A percentile compares a stretch with the other conserved stretches of the same genome.
These are phyloP conservation scores for Dactylis glomerata DNA, from an alignment of 176 grass and related monocot genomes.

Conservation along the genomic window DNA sequence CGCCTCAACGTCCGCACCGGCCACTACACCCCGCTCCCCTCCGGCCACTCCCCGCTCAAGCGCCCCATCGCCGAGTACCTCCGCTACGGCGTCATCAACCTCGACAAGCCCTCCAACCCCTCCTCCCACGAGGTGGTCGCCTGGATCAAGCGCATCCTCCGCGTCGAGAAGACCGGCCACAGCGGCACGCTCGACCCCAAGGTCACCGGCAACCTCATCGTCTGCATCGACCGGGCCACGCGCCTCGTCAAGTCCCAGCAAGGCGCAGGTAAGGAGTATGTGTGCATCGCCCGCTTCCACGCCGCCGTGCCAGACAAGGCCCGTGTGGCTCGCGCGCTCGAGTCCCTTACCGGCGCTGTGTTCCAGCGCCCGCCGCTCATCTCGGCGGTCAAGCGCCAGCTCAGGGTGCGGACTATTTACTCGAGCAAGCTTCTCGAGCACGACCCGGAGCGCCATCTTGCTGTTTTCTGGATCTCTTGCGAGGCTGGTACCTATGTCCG, in stretches of 20 bases:
- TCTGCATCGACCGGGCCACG: slow-evolving; percentile 94
- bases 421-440: slow-evolving; percentile 96
- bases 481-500: slow-evolving; percentile 91
- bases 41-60: slow-evolving; percentile 81
- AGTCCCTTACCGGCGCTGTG: slow-evolving; percentile 84
- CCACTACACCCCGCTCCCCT: slow-evolving; percentile 80
- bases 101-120: slow-evolving; percentile 95
- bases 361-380: slow-evolving; percentile 97
- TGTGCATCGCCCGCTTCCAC: slow-evolving; percentile 87
- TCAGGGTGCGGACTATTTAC: slow-evolving; percentile 90
- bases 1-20: slow-evolving; percentile 81
- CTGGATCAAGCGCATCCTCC: slow-evolving; percentile 88
- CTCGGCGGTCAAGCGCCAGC: slow-evolving; percentile 93
- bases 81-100: slow-evolving; percentile 84
- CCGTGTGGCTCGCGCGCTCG: slow-evolving; percentile 71
- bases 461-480: slow-evolving; percentile 94
- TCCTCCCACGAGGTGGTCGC: slow-evolving; percentile 97
- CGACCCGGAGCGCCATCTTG: slow-evolving; percentile 69
- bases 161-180: slow-evolving; percentile 74
- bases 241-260: slow-evolving; percentile 96
- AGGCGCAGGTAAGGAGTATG: slow-evolving; percentile 92
- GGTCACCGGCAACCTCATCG: slow-evolving; percentile 95
- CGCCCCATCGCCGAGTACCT: slow-evolving; percentile 74
- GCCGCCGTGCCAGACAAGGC: slow-evolving; percentile 62
- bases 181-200: slow-evolving; percentile 94